A percentile compares a stretch with the other conserved stretches of the same genome.
Evolutionary conservation across 2,329 filamentous ascomycete genomes (phyloP).

Genomic region (Trichophyton verrucosum): DNA sequence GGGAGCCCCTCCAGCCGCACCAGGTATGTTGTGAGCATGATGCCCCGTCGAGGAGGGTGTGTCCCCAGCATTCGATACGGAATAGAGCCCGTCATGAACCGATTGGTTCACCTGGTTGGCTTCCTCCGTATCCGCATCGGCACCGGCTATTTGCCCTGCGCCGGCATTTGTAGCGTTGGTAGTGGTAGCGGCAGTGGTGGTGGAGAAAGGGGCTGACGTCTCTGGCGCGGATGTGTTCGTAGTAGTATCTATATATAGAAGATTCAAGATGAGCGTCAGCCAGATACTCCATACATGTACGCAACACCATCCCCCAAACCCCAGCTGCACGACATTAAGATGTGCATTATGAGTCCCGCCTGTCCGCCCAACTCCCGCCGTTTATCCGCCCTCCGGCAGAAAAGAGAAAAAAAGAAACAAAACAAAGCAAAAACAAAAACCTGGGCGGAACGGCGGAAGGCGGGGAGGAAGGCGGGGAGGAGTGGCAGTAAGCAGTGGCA

Average conservation of each 20-base stretch:
- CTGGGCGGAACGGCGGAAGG: neutral
- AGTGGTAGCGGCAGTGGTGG: neutral
- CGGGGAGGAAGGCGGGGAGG: neutral
- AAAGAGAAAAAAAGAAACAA: neutral
- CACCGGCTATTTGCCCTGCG: slow-evolving; percentile 10
- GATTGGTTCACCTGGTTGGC: slow-evolving; percentile 1
- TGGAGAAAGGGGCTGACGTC: slow-evolving; percentile 2
- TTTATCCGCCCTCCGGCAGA: slow-evolving; percentile 3
- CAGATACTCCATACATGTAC: neutral
- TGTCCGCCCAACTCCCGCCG: neutral
- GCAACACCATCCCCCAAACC: neutral
- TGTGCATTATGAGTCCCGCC: neutral
- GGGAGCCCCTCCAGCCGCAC: neutral
- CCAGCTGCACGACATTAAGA: neutral
- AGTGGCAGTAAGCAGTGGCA: neutral
- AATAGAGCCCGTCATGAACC: slow-evolving; percentile 4
- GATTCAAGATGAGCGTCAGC: neutral
- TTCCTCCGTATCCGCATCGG: slow-evolving; percentile 2
- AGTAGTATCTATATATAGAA: neutral
- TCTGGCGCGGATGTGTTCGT: slow-evolving; percentile 4
- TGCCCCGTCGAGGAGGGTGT: slow-evolving; percentile 4
- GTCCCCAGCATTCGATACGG: slow-evolving; percentile 2
- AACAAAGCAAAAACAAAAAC: neutral
- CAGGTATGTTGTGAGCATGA: neutral
- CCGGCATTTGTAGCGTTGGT: slow-evolving; percentile 2